phyloP scores from a whole-genome alignment of 371 early-diverging fungal genomes.

The Capniomyces stellatus region DNA sequence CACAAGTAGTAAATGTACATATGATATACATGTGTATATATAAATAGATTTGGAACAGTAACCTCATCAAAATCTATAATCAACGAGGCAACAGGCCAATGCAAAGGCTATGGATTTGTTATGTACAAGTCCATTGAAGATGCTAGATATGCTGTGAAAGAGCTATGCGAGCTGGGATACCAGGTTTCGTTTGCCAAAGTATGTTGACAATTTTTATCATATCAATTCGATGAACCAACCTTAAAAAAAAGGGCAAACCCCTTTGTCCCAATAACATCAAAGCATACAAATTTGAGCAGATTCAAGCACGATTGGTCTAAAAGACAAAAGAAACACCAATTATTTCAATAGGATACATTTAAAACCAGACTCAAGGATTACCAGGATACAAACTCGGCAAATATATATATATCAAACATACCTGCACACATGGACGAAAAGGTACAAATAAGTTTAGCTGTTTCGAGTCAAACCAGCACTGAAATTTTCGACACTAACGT shows the following conservation, averaged over 20 bases:
- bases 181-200: conserved; percentile 61
- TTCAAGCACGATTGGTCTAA: too few species aligned
- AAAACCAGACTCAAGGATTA: conserved; percentile 51
- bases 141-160: conserved; percentile 46
- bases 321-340: too few species aligned
- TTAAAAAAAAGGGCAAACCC: too few species aligned
- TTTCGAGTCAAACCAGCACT: too few species aligned
- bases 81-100: conserved; percentile 55
- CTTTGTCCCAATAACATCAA: too few species aligned
- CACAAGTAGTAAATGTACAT: not conserved
- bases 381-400: conserved; percentile 58
- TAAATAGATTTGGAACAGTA: conserved; percentile 56
- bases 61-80: conserved; percentile 70
- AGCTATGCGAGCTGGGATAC: conserved; percentile 41
- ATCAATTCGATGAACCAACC: too few species aligned
- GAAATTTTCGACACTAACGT: not conserved
- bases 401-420: conserved; percentile 68
- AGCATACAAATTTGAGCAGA: too few species aligned
- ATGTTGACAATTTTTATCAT: not conserved
- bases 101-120: conserved; percentile 85
- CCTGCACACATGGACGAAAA: conserved; percentile 52
- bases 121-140: conserved; percentile 61
- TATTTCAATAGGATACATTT: conserved; percentile 50
- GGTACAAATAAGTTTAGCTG: conserved; percentile 24
- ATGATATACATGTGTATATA: not conserved